These are phyloP conservation scores for Backusella tuberculispora DNA, from an alignment of 192 early-diverging fungal species.

Conservation along the genomic window DNA sequence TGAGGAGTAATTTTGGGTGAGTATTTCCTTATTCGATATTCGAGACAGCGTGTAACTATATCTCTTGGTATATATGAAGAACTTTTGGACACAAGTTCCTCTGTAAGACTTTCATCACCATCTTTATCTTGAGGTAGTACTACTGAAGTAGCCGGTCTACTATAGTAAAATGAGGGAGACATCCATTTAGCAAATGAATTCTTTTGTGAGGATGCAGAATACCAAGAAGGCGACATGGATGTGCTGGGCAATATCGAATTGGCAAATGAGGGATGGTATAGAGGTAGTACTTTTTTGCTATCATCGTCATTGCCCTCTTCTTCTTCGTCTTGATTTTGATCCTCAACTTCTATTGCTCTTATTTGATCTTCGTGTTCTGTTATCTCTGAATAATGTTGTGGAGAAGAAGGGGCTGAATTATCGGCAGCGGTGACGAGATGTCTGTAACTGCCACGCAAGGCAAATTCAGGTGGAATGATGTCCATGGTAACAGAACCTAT, in stretches of 20 bases:
- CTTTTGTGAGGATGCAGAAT: constrained; percentile 43
- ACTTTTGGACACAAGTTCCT: not conserved
- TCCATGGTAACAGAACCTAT: constrained; percentile 31
- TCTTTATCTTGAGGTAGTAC: constrained; percentile 25
- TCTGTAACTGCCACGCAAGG: constrained; percentile 28
- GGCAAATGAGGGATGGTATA: constrained; percentile 36
- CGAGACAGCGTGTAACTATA: constrained; percentile 33
- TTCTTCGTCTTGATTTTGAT: not conserved
- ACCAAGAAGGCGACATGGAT: constrained; percentile 45
- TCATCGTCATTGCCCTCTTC: not conserved
- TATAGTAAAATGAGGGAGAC: constrained; percentile 45
- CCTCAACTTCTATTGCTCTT: not conserved
- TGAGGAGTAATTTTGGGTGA: constrained; percentile 41
- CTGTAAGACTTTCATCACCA: constrained; percentile 1
- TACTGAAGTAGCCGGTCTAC: constrained; percentile 34
- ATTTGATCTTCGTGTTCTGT: not conserved
- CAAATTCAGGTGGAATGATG: constrained; percentile 44
- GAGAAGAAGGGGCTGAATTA: not conserved
- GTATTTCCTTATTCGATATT: constrained; percentile 37
- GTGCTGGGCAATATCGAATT: constrained; percentile 38
- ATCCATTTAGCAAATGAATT: constrained; percentile 38
- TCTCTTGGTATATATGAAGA: constrained; percentile 26
- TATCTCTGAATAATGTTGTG: constrained; percentile 3
- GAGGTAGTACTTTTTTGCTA: constrained; percentile 10
- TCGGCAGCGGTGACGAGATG: constrained; percentile 16